Percentiles rank a stretch among this genome's conserved stretches.
phyloP scores from a whole-genome alignment of 1,284 basidiomycete species.

The Ganoderma lingzhi region DNA sequence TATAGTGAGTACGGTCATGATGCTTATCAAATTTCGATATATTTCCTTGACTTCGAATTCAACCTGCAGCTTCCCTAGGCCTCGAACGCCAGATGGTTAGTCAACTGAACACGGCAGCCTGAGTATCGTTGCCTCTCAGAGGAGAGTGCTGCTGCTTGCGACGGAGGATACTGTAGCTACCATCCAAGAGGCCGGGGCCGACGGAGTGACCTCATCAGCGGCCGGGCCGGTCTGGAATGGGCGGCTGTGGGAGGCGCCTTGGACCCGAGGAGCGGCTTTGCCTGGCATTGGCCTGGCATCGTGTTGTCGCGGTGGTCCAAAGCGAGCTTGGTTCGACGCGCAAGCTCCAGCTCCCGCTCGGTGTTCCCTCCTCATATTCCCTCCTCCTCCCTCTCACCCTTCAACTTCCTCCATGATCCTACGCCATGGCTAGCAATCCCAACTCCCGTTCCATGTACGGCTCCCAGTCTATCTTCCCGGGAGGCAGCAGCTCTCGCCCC shows the following conservation, averaged over 20 bases:
- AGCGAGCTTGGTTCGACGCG: constrained; percentile 29
- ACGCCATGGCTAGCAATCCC: constrained; percentile 26
- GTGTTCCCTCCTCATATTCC: too few relatives aligned
- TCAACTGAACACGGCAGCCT: too few relatives aligned
- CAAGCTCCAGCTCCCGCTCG: constrained; percentile 16
- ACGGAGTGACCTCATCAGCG: not conserved
- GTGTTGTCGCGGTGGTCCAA: constrained; percentile 18
- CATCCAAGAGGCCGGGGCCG: not conserved
- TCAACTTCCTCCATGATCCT: constrained; percentile 10
- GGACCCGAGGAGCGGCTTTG: constrained; percentile 13
- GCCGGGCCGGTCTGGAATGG: not conserved
- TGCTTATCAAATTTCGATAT: not conserved
- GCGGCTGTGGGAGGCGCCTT: constrained; percentile 13
- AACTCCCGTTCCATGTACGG: constrained; percentile 41
- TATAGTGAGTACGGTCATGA: not conserved
- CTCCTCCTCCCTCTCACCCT: not conserved
- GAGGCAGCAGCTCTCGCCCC: constrained; percentile 64
- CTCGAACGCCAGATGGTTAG: not conserved
- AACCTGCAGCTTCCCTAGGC: not conserved
- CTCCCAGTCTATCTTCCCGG: constrained; percentile 55
- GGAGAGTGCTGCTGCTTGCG: not conserved
- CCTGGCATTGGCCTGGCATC: not conserved
- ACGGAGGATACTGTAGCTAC: not conserved
- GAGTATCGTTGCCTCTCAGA: not conserved
- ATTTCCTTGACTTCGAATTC: too few relatives aligned